Evolutionary conservation across 306 rosid genomes (phyloP).

Genomic region (Cajanus cajan): DNA sequence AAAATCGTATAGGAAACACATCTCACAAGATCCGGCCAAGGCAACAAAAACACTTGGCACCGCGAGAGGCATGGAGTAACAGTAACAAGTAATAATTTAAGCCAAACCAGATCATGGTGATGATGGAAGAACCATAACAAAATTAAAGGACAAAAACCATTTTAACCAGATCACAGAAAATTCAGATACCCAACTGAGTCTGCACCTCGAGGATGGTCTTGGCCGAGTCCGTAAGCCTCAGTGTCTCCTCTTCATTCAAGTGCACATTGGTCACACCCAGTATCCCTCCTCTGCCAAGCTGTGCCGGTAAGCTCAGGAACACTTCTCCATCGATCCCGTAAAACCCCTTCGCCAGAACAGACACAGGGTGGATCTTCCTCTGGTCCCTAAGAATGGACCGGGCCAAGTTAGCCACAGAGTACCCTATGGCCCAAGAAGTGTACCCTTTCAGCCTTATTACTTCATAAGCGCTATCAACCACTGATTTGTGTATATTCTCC

Average conservation of each 20-base stretch:
- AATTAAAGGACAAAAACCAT: background rate
- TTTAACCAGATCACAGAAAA: background rate
- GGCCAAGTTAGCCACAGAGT: slow-evolving; percentile 73
- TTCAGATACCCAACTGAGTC: slow-evolving; percentile 56
- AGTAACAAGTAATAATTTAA: background rate
- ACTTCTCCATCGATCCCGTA: slow-evolving; percentile 69
- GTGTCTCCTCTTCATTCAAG: slow-evolving; percentile 59
- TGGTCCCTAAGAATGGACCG: slow-evolving; percentile 71
- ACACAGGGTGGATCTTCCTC: slow-evolving; percentile 78
- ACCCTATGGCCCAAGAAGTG: slow-evolving; percentile 95
- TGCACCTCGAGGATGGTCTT: slow-evolving; percentile 62
- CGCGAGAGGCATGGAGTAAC: background rate
- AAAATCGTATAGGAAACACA: too few relatives aligned
- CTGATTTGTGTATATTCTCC: slow-evolving; percentile 70
- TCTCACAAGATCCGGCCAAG: background rate
- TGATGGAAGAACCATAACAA: background rate
- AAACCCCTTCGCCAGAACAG: slow-evolving; percentile 71
- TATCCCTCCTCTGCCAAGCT: slow-evolving; percentile 70
- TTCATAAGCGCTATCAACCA: slow-evolving; percentile 72
- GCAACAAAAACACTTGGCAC: background rate
- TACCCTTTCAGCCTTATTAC: slow-evolving; percentile 82
- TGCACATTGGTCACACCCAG: slow-evolving; percentile 80
- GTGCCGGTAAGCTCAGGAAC: slow-evolving; percentile 84
- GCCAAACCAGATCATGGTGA: background rate
- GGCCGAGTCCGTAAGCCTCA: slow-evolving; percentile 61